Evolutionary conservation across 2,329 filamentous ascomycete genomes (phyloP), one percentile per base, ranked within the genome.

Genomic region (Gnomoniopsis sp.): DNA sequence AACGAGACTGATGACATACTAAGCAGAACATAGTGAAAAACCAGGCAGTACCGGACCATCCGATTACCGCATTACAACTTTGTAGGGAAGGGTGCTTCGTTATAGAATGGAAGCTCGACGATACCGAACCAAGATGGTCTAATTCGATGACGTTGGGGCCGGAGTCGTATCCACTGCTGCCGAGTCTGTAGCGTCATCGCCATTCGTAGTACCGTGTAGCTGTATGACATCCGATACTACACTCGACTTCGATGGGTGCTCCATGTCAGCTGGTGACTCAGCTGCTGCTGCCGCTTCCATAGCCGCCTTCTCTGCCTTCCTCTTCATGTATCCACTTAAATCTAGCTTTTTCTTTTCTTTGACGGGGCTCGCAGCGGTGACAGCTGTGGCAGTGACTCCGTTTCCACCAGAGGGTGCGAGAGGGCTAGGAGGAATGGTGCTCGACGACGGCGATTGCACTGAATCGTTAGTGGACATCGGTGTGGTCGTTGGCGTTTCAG

Each of bases 261-360:
- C 76, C 14, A 15, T 46, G 19, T 62, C 60, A 8, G 50, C 22
- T 14, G 36, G 30, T 36, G 46, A 38, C 44, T 43, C 54, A 14
- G 57, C 60, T 8, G 57, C 53, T 65, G 68, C 77, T 2, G 78
- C 77, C 3, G 78, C 78, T 66, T 85, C 53, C 66, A 67, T 77
- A 2, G 78, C 77, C 3, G 78, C 78, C 67, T 84, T 86, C 66
- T 80, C 82, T 73, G 80, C 77, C 53, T 82, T 76, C 63, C 80
- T 83, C 68, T 83, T 85, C 44, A 47, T 23, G 66, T 88, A 88
- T 66, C 88, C 86, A 65, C 84, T 88, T 2, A 88, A 70, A 62
- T 83, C 8, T 7, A 26, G 21, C 21, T 47, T 88, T 41, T 88
- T 72, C 70, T 88, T 88, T 76, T 88, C 88, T 72, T 87, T 87